Conservation (phyloP, 192 early-diverging fungal species). For the Gorgonomyces haynaldii region DNA sequence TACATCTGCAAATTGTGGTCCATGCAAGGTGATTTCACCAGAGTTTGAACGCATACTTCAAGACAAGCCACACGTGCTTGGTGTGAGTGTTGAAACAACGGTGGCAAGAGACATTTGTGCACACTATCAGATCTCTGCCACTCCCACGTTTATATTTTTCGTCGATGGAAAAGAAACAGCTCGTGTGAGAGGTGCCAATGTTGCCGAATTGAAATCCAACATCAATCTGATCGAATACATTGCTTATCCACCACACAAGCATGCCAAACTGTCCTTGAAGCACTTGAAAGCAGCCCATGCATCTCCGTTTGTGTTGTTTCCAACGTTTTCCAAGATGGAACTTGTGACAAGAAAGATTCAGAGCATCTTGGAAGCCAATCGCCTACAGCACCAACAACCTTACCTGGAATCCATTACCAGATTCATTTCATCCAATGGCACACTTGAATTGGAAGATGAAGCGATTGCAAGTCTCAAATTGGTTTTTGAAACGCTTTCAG, state of each 20-base stretch:
- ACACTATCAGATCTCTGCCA: conserved; percentile 44
- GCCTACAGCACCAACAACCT: neutral
- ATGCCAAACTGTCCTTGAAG: conserved; percentile 27
- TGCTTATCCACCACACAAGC: conserved; percentile 54
- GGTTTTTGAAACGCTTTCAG: conserved; percentile 12
- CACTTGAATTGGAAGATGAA: no score
- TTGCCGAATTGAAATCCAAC: conserved; percentile 39
- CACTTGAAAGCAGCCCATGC: conserved; percentile 23
- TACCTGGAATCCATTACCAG: no score
- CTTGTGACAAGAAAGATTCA: conserved; percentile 30
- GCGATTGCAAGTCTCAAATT: neutral
- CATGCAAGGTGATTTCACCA: conserved; percentile 57
- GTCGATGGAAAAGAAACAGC: conserved; percentile 37
- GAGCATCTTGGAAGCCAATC: conserved; percentile 1
- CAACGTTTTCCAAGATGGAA: conserved; percentile 23
- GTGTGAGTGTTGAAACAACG: conserved; percentile 49
- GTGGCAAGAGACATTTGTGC: conserved; percentile 40
- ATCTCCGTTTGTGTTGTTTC: conserved; percentile 18
- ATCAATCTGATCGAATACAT: conserved; percentile 52
- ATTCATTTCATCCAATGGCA: no score
- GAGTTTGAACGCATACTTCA: conserved; percentile 49
- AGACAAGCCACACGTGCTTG: conserved; percentile 35
- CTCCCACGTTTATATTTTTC: conserved; percentile 65
- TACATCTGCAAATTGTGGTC: conserved; percentile 55
- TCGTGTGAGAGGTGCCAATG: conserved; percentile 48